Evolutionary conservation across 371 early-diverging fungal genomes (phyloP), one percentile per base, ranked within the genome.

Genomic region (Mucor lusitanicus): DNA sequence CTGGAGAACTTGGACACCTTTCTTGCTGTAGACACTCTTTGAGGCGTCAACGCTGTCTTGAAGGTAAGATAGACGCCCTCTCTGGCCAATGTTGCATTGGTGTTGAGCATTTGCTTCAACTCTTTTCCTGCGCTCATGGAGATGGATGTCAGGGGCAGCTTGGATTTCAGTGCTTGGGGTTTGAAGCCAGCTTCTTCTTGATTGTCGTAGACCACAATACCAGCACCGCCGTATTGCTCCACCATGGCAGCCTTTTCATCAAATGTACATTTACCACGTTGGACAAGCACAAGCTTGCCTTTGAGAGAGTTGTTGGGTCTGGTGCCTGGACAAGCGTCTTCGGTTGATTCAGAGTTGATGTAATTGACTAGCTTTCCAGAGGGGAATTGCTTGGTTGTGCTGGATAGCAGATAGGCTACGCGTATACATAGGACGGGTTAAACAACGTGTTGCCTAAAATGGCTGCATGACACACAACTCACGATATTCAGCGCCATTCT

Each of bases 201-300:
- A 6, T 73, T 73, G 68, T 83, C 74, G 57, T 84, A 82, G 32
- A 90, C 64, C 17, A 92, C 39, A 13, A 89, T 74, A 17, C 78
- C 92, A 33, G 79, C 68, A 15, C 79, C 90, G 9, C 88, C 89
- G 15, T 62, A 64, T 25, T 70, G 63, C 1, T 68, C 74, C 0
- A 73, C 82, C 17, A 61, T 61, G 4, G 30, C 42, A 7, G 88
- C 86, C 65, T 90, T 90, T 32, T 78, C 79, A n/a, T 80, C 81
- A 69, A 89, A 90, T 3, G 78, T 73, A 67, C 90, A 90, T 44
- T 63, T 64, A 0, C 90, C 90, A 48, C 91, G 83, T 61, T 82
- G 74, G n/a, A 90, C 68, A 13, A 90, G 76, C 11, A 74, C 73
- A 39, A 87, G 77, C 37, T 80, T 70, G n/a, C 75, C 82, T 1